Conservation (phyloP, 2,329 filamentous ascomycete genomes). For the Thelonectria blattea region DNA sequence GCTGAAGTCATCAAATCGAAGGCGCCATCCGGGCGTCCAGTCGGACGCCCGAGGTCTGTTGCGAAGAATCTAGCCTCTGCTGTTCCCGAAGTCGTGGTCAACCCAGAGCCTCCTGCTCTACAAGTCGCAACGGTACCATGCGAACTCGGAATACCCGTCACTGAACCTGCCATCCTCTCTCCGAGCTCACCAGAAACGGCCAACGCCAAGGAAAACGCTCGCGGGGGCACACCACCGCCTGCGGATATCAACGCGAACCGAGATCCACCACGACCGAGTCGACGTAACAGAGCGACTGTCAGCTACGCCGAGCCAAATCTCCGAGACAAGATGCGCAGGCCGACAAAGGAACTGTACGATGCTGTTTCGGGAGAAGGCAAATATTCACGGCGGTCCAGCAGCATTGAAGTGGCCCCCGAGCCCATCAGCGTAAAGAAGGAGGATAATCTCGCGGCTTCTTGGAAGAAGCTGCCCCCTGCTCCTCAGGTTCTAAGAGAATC, state of each 20-base stretch:
- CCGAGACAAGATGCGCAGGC: slow-evolving; percentile 82
- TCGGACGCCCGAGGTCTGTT: slow-evolving; percentile 37
- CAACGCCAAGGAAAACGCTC: slow-evolving; percentile 41
- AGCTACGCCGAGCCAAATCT: slow-evolving; percentile 86
- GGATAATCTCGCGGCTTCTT: slow-evolving; percentile 38
- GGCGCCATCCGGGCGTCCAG: slow-evolving; percentile 30
- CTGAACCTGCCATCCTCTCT: slow-evolving; percentile 50
- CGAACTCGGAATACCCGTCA: slow-evolving; percentile 40
- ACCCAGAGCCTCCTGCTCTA: slow-evolving; percentile 28
- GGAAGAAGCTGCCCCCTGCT: slow-evolving; percentile 40
- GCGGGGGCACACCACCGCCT: slow-evolving; percentile 65
- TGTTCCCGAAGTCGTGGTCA: slow-evolving; percentile 28
- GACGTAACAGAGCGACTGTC: slow-evolving; percentile 70
- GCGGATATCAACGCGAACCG: slow-evolving; percentile 60
- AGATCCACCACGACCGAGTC: slow-evolving; percentile 67
- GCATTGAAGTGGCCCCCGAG: slow-evolving; percentile 38
- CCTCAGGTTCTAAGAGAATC: slow-evolving; percentile 17
- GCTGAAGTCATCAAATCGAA: slow-evolving; percentile 42
- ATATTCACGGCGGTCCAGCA: slow-evolving; percentile 52
- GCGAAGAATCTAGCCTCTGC: slow-evolving; percentile 36
- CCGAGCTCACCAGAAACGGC: slow-evolving; percentile 57
- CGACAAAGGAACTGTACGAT: slow-evolving; percentile 76
- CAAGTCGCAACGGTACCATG: slow-evolving; percentile 19
- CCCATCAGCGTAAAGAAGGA: slow-evolving; percentile 43
- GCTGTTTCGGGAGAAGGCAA: slow-evolving; percentile 72